Base-by-base conservation (phyloP, 2,329 filamentous ascomycete genomes). In the Setomelanomma holmii region DNA sequence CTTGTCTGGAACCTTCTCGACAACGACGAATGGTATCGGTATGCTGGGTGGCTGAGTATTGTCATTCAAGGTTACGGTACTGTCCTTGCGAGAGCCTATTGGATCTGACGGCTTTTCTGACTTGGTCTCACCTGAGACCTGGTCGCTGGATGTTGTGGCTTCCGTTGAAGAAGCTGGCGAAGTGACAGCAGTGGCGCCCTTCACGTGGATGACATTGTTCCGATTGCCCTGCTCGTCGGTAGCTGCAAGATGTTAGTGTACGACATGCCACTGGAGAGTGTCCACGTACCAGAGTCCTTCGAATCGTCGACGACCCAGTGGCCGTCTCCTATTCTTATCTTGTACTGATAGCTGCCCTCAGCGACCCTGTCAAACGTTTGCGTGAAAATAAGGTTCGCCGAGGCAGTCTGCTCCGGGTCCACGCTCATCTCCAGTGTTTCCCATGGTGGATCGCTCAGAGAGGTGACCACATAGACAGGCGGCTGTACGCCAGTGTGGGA, bases 381-480 rank as follows among this genome's bases (percentile, higher is more conserved):
- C 38, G 74, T 78, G 67, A 89, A 92, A 11, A 81, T 67, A 51
- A 84, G 76, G 47, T 86, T 69, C n/a, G 81, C 83, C 30, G 81
- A 75, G 4, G 79, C 74, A 8, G 81, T 79, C 23, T 76, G 76
- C 4, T 77, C 77, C 5, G 69, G 61, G 51, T 74, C 79, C 3
- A 60, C 46, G 8, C 83, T 72, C 88, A 92, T 90, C 75, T 90
- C 86, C 40, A 84, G 76, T 1, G 83, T 82, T 35, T 84, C 71
- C 89, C 89, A 93, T 78, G 81, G 76, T 16, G 87, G 86, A 22
- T 84, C 75, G 17, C 86, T 86, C 65, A 91, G 88, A 19, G 84
- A 85, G 14, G 88, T 89, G 10, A 87, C 87, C 5, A 93, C 77
- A 65, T 83, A 92, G 46, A 93, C 80, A 4, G 89, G 89, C 45